Conservation (phyloP, 23 red algal species). For the Chondrus crispus region DNA sequence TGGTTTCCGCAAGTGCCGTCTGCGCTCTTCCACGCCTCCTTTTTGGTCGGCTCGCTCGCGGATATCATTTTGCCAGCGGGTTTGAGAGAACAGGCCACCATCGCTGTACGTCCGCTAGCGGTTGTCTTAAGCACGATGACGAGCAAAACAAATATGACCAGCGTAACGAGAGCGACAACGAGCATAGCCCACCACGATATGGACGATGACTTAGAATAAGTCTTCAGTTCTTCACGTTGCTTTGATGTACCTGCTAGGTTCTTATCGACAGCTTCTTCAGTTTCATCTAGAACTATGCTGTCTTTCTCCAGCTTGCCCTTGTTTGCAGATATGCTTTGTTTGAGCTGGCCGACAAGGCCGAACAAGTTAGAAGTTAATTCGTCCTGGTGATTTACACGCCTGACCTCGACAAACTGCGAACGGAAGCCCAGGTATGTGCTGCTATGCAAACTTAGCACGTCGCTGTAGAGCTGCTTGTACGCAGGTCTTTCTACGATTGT, state of each 20-base stretch:
- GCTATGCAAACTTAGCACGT: too few relatives aligned
- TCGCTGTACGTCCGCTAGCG: constrained; percentile 87
- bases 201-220: constrained; percentile 7
- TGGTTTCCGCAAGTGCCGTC: constrained; percentile 95
- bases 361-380: constrained; percentile 61
- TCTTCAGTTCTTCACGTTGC: constrained; percentile 14
- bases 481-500: too few relatives aligned
- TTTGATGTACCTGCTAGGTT: constrained; percentile 33
- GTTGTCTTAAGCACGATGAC: constrained; percentile 58
- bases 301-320: constrained; percentile 61
- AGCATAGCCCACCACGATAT: constrained; percentile 63
- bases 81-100: constrained; percentile 61
- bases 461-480: too few relatives aligned
- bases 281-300: constrained; percentile 35
- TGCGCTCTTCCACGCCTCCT: constrained; percentile 76
- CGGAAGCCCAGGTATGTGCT: constrained; percentile 49
- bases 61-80: constrained; percentile 68
- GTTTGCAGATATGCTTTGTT: constrained; percentile 49
- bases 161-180: not conserved
- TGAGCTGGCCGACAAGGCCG: constrained; percentile 56
- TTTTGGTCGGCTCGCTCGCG: constrained; percentile 83
- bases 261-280: constrained; percentile 50
- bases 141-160: constrained; percentile 52
- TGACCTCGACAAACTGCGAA: constrained; percentile 50
- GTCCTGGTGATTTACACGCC: constrained; percentile 64